Base-by-base conservation (phyloP, 2,329 filamentous ascomycete genomes). In the Xylariaceae sp. region DNA sequence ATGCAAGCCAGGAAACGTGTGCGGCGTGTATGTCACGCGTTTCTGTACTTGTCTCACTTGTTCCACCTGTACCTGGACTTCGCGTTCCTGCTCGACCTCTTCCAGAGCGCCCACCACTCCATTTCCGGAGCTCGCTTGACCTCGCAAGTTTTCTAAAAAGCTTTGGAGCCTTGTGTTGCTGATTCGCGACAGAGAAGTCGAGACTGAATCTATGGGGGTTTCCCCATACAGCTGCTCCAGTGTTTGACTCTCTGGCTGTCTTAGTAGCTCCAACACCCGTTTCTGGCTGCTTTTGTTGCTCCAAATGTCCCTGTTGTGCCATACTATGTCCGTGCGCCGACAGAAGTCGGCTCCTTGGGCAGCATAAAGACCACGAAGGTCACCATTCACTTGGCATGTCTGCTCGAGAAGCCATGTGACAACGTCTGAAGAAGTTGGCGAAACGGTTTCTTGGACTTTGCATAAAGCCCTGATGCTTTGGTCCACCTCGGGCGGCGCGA, bases 321-420 rank as follows among this genome's bases (percentile, higher is more conserved):
- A 51, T 0, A 63, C 55, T 0, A 76, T 74, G 38, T 83, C 67
- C 1, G 63, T 69, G 1, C 80, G 72, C 1, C 68, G 67, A 43
- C 79, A 79, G 46, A 78, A 86, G 45, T 85, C 78, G 1, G 64
- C 56, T 0, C 81, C 80, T 53, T 87, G 82, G 0, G 79, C 66
- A 3, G 72, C 65, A 47, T 82, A 80, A 0, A 87, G 63, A 0
- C 73, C 67, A 36, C 76, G 73, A 0, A 85, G 56, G 24, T 83
- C 73, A 43, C 83, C 77, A 16, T 78, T 81, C 0, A 63, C 69
- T 7, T 64, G 59, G 43, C 82, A 87, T 0, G 80, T 83, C 40
- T 85, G 78, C 34, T 82, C 69, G 0, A 87, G 65, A 0, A 86
- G 67, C 83, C 83, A 86, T 3, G 57, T 52, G 1, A 60, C 9